phyloP scores from a whole-genome alignment of 352 stramenopile species.

The Phytophthora niederhauseri region DNA sequence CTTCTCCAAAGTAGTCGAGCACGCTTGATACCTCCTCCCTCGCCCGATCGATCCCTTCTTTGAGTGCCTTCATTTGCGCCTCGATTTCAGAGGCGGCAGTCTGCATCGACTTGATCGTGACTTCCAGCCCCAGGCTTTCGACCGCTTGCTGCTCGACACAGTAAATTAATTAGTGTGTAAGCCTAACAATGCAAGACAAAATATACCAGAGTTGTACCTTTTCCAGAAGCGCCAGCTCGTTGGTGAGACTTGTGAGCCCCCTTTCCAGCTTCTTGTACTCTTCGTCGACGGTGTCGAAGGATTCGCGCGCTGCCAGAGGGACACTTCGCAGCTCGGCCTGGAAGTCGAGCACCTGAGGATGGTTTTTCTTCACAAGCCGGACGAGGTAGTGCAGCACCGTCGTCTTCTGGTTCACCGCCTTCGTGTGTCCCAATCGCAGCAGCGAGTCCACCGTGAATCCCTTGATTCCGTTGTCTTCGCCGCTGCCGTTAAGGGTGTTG shows the following conservation, averaged over 20 bases:
- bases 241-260: conserved; percentile 50
- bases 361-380: conserved; percentile 96
- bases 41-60: conserved; percentile 40
- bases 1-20: conserved; percentile 89
- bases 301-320: conserved; percentile 81
- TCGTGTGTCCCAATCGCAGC: conserved; percentile 93
- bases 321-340: conserved; percentile 90
- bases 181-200: too few relatives aligned
- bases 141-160: conserved; percentile 34
- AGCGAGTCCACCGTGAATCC: conserved; percentile 97
- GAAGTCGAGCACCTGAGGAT: conserved; percentile 93
- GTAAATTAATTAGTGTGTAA: background rate
- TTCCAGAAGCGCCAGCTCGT: conserved; percentile 54
- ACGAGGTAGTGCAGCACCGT: conserved; percentile 98
- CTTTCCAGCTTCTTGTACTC: conserved; percentile 65
- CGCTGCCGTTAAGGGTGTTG: conserved; percentile 96
- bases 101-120: conserved; percentile 47
- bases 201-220: conserved; percentile 32
- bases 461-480: conserved; percentile 86
- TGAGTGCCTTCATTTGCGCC: conserved; percentile 48
- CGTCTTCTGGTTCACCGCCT: conserved; percentile 97
- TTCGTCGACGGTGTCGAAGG: conserved; percentile 70
- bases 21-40: conserved; percentile 71
- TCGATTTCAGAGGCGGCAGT: conserved; percentile 43
- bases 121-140: conserved; percentile 27